Evolutionary conservation across 441 rosid genomes (phyloP), one percentile per base, ranked within the genome.

Genomic region (Aleurites moluccanus): DNA sequence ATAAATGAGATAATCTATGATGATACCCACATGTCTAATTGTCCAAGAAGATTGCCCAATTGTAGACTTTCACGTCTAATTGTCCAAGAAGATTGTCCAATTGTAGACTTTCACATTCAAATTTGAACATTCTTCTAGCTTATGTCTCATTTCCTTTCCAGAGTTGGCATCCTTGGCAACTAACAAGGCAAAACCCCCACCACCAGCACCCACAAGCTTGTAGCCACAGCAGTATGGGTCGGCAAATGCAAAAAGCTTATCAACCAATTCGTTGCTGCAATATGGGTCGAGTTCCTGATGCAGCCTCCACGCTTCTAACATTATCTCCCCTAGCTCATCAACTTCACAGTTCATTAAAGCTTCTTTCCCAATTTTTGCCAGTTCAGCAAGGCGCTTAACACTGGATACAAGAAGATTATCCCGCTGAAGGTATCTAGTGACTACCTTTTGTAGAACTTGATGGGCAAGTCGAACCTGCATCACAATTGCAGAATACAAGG

Each of bases 131-230:
- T 85, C 75, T 80, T 86, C 88, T 23, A 95, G 79, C 80, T 76
- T 73, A 60, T 69, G 72, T 80, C 82, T 90, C 67, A 95, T 73
- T 74, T 86, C 83, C 64, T 66, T 84, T 10, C 89, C 93, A 33
- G 82, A 81, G 30, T 81, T 83, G 10, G 79, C 79, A 77, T 90
- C 84, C 74, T 90, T 92, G 49, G 91, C 88, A 1, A 93, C 88
- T 49, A 95, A 78, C 78, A 95, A 78, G 14, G 91, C 92, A 59
- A 92, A 95, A 40, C 98, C 99, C 35, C 98, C 98, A 6, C 97
- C 98, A 44, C 99, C 98, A 0, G 97, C 99, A 66, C 98, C 99
- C 1, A 95, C 98, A 3, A 93, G 97, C 88, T 95, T 91, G 87
- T 87, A 93, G 53, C 97, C 99, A 55, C 91, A 83, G 85, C 98